Evolutionary conservation across 805 yeast genomes (phyloP), one percentile per base, ranked within the genome.

Genomic region (Wickerhamomyces xylosicus): DNA sequence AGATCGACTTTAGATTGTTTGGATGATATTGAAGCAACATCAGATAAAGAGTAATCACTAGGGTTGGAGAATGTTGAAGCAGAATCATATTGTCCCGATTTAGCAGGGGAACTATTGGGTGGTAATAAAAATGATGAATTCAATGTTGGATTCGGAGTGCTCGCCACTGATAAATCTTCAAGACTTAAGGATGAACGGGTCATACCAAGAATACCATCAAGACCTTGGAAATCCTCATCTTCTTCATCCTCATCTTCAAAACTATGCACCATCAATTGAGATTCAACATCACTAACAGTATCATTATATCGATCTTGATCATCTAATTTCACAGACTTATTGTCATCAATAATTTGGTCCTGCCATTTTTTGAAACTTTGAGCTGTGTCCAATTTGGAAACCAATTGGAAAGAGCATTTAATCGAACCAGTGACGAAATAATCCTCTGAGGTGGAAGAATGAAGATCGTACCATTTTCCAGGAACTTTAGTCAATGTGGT

Each of bases 381-480:
- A 4, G 38, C 19, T 4, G 45, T 35, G 10, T 47, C 42, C 9
- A 31, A 22, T 35, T 45, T 51, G 13, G 58, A 51, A 9, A 50
- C 46, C 36, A 71, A 45, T 39, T 66, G 70, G 41, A 71, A 63
- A 28, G 69, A 64, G 9, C 68, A 37, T 18, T 68, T 53, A 13
- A 72, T 40, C 0, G 74, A 66, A 0, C 78, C 78, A 1, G 75
- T 69, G 11, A 71, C 69, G 48, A 61, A 72, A 13, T 65, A 53
- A 31, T 64, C 62, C 38, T 64, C 54, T 1, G 57, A 50, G 33
- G 52, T 56, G 18, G 63, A 63, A 7, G 74, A 67, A 37, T 62
- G 60, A 6, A 72, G 50, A 42, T 62, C 60, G 47, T 63, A 66
- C 76, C 76, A 72, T 37, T 63, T 58, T 9, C 69, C 54, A 1